phyloP scores from a whole-genome alignment of 2,329 filamentous ascomycete species.

The Trichoderma endophyticum region DNA sequence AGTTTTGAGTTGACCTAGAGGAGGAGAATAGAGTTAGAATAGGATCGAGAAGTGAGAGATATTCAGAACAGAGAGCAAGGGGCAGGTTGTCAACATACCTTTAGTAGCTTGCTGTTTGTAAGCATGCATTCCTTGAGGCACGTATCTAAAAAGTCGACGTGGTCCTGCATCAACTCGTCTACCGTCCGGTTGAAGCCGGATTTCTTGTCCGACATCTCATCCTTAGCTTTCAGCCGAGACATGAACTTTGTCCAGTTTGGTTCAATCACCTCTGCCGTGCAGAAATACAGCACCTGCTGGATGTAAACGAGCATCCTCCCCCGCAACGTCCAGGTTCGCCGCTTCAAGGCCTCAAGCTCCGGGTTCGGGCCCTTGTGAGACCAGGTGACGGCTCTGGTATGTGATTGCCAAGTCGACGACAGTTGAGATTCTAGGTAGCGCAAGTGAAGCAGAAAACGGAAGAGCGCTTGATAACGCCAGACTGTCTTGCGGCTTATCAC shows the following conservation, averaged over 20 bases:
- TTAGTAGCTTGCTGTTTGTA: constrained; percentile 89
- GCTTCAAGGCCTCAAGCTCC: constrained; percentile 85
- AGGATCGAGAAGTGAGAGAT: not conserved
- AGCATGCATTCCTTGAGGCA: constrained; percentile 99
- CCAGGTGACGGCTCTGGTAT: constrained; percentile 79
- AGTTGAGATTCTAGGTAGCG: constrained; percentile 86
- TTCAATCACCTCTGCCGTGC: constrained; percentile 94
- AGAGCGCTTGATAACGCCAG: constrained; percentile 94
- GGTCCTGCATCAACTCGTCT: constrained; percentile 97
- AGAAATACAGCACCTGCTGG: constrained; percentile 95
- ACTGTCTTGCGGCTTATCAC: constrained; percentile 95
- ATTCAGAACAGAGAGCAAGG: too few relatives aligned
- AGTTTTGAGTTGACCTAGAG: constrained; percentile 90
- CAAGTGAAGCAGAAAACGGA: constrained; percentile 87
- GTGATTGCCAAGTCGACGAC: constrained; percentile 84
- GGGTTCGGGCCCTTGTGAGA: constrained; percentile 71
- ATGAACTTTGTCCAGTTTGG: constrained; percentile 95
- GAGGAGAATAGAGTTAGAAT: not conserved
- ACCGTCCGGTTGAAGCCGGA: constrained; percentile 64
- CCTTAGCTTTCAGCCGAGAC: constrained; percentile 69
- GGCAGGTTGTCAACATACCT: constrained; percentile 51
- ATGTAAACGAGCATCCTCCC: constrained; percentile 96
- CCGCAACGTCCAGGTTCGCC: constrained; percentile 84
- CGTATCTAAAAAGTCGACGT: constrained; percentile 96
- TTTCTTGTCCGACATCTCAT: constrained; percentile 23